These are phyloP conservation scores for Irpex rosettiformis DNA, from an alignment of 1,284 basidiomycete genomes.

Conservation along the genomic window DNA sequence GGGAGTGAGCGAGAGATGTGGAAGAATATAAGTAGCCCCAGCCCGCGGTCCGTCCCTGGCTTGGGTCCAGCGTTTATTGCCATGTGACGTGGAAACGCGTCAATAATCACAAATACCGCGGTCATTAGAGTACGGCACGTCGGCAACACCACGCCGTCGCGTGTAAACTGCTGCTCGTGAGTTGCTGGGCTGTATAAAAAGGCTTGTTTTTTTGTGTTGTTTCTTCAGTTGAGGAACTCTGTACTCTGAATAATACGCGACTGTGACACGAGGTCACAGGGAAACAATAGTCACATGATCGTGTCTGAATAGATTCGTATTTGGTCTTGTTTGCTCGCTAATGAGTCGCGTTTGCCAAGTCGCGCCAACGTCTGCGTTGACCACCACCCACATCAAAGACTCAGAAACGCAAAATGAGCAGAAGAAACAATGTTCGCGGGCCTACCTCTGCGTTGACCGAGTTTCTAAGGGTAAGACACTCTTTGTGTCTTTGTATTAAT, in stretches of 20 bases:
- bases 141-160: too few relatives aligned
- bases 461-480: constrained; percentile 71
- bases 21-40: constrained; percentile 4
- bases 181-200: too few relatives aligned
- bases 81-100: constrained; percentile 21
- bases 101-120: constrained; percentile 24
- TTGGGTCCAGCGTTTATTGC: constrained; percentile 5
- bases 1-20: not conserved
- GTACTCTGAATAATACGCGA: not conserved
- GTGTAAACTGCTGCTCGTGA: not conserved
- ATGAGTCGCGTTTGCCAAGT: constrained; percentile 10
- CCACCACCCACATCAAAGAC: not conserved
- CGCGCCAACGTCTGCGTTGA: not conserved
- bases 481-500: constrained; percentile 2
- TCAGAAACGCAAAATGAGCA: constrained; percentile 27
- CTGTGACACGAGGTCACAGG: not conserved
- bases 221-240: too few relatives aligned
- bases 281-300: constrained; percentile 1
- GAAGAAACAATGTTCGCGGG: constrained; percentile 63
- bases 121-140: constrained; percentile 4
- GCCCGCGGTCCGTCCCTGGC: constrained; percentile 9
- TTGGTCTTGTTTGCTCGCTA: constrained; percentile 7
- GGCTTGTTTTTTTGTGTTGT: too few relatives aligned
- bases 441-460: constrained; percentile 92
- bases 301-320: not conserved